These are phyloP conservation scores for Populus hybrid DNA, from an alignment of 441 rosid species.

Conservation along the genomic window DNA sequence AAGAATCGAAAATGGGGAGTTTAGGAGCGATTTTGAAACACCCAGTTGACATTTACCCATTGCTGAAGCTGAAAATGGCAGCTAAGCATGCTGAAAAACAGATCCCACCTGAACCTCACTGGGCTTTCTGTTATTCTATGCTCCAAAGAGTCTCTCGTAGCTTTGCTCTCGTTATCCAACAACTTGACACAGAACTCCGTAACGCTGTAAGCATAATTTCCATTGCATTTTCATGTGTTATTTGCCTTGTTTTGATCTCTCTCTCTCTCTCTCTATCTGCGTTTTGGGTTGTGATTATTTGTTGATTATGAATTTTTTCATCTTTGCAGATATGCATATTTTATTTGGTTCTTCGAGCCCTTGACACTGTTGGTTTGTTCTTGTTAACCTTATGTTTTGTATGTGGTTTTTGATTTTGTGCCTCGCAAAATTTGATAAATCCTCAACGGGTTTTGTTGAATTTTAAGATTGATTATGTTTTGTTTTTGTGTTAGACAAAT, in stretches of 20 bases:
- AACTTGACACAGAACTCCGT: slow-evolving; percentile 72
- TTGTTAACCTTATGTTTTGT: slow-evolving; percentile 12
- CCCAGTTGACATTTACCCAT: slow-evolving; percentile 84
- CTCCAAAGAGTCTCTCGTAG: slow-evolving; percentile 91
- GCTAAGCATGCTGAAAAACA: slow-evolving; percentile 92
- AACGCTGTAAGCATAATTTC: slow-evolving; percentile 69
- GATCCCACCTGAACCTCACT: slow-evolving; percentile 88
- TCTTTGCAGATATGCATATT: slow-evolving; percentile 81
- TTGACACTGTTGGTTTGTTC: slow-evolving; percentile 91
- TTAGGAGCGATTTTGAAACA: slow-evolving; percentile 60
- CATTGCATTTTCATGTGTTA: neutral
- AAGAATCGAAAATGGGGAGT: slow-evolving; percentile 55
- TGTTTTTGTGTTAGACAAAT: neutral
- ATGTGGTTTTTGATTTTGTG: slow-evolving; percentile 6
- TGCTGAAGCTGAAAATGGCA: too few species aligned
- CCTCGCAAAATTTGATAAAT: neutral
- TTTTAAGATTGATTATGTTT: neutral
- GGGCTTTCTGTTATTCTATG: slow-evolving; percentile 89
- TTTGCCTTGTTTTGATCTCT: neutral
- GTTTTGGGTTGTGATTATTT: neutral
- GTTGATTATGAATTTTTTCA: neutral
- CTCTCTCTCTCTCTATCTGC: neutral
- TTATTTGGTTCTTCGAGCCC: slow-evolving; percentile 97
- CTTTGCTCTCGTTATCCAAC: slow-evolving; percentile 83
- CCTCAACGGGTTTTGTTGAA: neutral